Percentiles rank a stretch among this genome's conserved stretches.
Conservation (phyloP, 768 basidiomycete genomes). For the Leccinum variicolor region DNA sequence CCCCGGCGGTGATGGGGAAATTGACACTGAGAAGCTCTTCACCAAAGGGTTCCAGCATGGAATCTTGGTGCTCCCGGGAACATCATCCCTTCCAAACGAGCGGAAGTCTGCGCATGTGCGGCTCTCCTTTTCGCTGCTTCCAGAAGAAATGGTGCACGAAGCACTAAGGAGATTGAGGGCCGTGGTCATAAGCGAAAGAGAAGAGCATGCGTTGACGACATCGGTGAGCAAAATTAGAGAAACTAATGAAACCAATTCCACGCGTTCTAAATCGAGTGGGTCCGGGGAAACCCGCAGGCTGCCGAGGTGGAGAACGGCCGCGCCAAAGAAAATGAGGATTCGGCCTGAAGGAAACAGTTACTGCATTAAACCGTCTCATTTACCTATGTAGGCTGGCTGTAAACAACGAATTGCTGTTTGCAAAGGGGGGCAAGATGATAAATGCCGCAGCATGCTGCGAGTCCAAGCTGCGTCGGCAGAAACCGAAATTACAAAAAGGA, state of each 20-base stretch:
- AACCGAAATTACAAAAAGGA: no score
- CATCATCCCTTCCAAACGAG: constrained; percentile 65
- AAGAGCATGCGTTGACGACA: neutral
- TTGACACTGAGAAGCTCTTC: constrained; percentile 63
- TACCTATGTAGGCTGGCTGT: neutral
- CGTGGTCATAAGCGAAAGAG: constrained; percentile 26
- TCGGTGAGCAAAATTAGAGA: neutral
- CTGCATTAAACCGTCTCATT: no score
- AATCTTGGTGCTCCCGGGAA: constrained; percentile 78
- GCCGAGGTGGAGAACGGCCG: no score
- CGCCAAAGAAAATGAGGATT: neutral
- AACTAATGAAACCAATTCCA: neutral
- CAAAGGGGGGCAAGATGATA: no score
- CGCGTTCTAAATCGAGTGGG: neutral
- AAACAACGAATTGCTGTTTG: neutral
- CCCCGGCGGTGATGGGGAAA: constrained; percentile 31
- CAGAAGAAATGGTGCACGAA: constrained; percentile 62
- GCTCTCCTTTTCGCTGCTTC: constrained; percentile 61
- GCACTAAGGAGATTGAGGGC: constrained; percentile 55
- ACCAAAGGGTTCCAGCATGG: constrained; percentile 70
- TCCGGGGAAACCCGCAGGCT: neutral
- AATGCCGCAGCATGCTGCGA: no score
- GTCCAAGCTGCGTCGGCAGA: no score
- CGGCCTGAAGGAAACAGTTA: no score
- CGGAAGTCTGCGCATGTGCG: constrained; percentile 66